Conservation (phyloP, 192 early-diverging fungal genomes). For the Mortierella hygrophila region DNA sequence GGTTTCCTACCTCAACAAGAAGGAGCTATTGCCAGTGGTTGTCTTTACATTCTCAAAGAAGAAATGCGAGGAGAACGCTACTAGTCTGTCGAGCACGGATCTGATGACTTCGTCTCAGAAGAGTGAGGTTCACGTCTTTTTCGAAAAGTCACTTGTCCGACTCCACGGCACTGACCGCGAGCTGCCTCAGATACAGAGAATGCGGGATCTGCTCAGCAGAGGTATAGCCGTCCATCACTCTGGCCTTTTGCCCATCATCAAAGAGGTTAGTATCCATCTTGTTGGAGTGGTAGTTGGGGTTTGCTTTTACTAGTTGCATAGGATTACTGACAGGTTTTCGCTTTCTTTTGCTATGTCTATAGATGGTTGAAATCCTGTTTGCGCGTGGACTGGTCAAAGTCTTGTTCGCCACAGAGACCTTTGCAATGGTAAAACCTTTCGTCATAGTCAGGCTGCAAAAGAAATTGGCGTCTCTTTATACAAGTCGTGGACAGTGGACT, state of each 20-base stretch:
- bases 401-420: slow-evolving; percentile 98
- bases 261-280: slow-evolving; percentile 74
- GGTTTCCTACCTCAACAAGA: slow-evolving; percentile 79
- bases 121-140: slow-evolving; percentile 88
- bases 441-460: not conserved
- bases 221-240: slow-evolving; percentile 99
- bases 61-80: slow-evolving; percentile 94
- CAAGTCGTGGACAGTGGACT: not conserved
- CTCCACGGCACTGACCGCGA: slow-evolving; percentile 87
- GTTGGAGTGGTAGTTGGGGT: not conserved
- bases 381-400: slow-evolving; percentile 89
- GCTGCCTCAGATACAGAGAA: slow-evolving; percentile 90
- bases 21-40: slow-evolving; percentile 87
- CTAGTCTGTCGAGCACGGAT: slow-evolving; percentile 82
- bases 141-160: slow-evolving; percentile 83
- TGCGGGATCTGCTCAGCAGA: slow-evolving; percentile 85
- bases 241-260: slow-evolving; percentile 96
- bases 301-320: not conserved
- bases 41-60: slow-evolving; percentile 96
- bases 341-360: not conserved
- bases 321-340: no score
- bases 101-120: slow-evolving; percentile 80
- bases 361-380: slow-evolving; percentile 97
- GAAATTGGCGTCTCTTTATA: not conserved
- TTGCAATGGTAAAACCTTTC: slow-evolving; percentile 83